Conservation (phyloP, 2,329 filamentous ascomycete genomes). For the Onygena corvina region DNA sequence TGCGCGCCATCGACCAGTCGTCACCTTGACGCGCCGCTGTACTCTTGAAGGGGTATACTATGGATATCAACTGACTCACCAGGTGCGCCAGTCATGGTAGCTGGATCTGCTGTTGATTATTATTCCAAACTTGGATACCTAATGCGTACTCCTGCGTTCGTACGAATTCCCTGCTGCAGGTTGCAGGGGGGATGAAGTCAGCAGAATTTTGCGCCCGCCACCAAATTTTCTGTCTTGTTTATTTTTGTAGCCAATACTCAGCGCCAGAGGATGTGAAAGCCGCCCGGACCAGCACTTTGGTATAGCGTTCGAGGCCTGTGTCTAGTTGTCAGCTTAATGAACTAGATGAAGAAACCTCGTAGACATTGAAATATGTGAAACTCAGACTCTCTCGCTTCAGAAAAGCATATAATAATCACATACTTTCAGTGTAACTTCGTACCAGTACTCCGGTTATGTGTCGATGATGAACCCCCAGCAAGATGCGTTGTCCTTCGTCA, state of each 20-base stretch:
- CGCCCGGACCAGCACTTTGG: not conserved
- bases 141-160: not conserved
- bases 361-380: conserved; percentile 5
- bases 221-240: too few species aligned
- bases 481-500: conserved; percentile 1
- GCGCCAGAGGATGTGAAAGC: too few species aligned
- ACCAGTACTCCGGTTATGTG: not conserved
- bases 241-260: too few species aligned
- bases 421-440: conserved; percentile 6
- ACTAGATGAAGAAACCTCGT: not conserved
- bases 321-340: not conserved
- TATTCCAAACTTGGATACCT: not conserved
- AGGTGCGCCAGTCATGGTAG: not conserved
- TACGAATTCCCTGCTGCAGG: not conserved
- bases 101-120: not conserved
- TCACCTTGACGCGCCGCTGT: not conserved
- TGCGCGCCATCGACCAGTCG: not conserved
- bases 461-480: not conserved
- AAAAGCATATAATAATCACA: conserved; percentile 1
- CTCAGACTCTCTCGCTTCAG: not conserved
- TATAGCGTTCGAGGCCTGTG: not conserved
- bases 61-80: conserved; percentile 3
- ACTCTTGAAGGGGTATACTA: conserved; percentile 4
- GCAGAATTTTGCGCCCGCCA: too few species aligned
- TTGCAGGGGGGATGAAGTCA: not conserved